A percentile compares a stretch with the other conserved stretches of the same genome.
These are phyloP conservation scores for Tausonia pullulans DNA, from an alignment of 1,284 basidiomycete genomes.

Conservation along the genomic window DNA sequence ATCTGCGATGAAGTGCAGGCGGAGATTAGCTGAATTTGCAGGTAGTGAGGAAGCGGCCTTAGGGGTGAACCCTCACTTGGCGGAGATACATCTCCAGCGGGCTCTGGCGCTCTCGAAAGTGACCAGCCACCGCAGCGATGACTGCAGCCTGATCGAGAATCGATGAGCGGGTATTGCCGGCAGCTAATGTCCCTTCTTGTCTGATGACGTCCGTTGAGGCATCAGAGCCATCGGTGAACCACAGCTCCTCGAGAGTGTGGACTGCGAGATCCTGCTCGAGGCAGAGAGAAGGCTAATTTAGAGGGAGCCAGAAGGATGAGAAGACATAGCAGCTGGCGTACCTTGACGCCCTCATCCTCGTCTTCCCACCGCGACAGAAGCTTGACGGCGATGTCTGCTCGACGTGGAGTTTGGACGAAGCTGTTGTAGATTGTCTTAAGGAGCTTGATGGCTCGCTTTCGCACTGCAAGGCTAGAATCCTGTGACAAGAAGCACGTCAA, in stretches of 20 bases:
- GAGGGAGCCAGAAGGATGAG: neutral
- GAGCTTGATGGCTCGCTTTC: conserved; percentile 90
- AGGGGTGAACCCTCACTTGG: conserved; percentile 33
- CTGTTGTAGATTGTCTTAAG: conserved; percentile 68
- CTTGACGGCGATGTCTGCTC: conserved; percentile 68
- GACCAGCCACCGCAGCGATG: conserved; percentile 71
- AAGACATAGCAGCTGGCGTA: conserved; percentile 20
- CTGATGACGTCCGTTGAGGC: too few species aligned
- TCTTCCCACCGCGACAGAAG: conserved; percentile 78
- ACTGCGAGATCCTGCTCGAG: conserved; percentile 59
- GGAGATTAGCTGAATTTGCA: neutral
- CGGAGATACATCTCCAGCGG: conserved; percentile 74
- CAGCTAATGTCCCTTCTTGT: too few species aligned
- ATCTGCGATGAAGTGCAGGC: conserved; percentile 34
- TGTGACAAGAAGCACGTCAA: conserved; percentile 28
- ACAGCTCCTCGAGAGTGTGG: conserved; percentile 77
- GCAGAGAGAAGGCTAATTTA: neutral
- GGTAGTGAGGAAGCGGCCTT: neutral
- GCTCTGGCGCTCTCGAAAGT: conserved; percentile 68
- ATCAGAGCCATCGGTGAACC: conserved; percentile 47
- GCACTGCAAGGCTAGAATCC: conserved; percentile 85
- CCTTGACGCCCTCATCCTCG: conserved; percentile 82
- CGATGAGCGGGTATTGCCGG: neutral
- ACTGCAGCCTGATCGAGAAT: conserved; percentile 45
- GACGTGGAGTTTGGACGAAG: conserved; percentile 46